A percentile compares a stretch with the other conserved stretches of the same genome.
Evolutionary conservation across 2,329 filamentous ascomycete genomes (phyloP).

Genomic region (Chrysosporium queenslandicum): DNA sequence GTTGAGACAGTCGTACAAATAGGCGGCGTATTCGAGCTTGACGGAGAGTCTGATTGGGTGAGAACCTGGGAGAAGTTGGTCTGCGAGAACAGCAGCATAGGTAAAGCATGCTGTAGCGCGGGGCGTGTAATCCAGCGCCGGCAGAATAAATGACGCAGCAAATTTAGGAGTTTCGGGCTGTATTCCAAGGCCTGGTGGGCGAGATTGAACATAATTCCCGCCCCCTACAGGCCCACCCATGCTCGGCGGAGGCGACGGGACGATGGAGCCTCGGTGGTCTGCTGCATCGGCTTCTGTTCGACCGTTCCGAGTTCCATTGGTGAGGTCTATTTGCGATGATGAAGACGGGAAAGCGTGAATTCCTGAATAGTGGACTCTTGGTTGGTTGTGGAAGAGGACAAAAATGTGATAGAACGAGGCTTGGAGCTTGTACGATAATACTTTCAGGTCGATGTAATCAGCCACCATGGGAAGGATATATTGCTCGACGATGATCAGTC

Average conservation of each 20-base stretch:
- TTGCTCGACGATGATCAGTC: slow-evolving; percentile 71
- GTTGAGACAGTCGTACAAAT: slow-evolving; percentile 84
- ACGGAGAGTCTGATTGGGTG: slow-evolving; percentile 83
- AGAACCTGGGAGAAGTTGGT: slow-evolving; percentile 68
- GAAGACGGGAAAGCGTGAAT: slow-evolving; percentile 34
- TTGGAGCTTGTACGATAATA: slow-evolving; percentile 80
- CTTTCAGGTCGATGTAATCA: slow-evolving; percentile 71
- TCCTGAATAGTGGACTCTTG: slow-evolving; percentile 57
- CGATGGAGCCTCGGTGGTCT: slow-evolving; percentile 31
- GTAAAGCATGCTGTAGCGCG: slow-evolving; percentile 72
- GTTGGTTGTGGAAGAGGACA: slow-evolving; percentile 88
- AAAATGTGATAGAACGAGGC: slow-evolving; percentile 96
- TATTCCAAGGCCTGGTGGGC: slow-evolving; percentile 31
- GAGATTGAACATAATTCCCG: slow-evolving; percentile 46
- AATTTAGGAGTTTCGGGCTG: slow-evolving; percentile 26
- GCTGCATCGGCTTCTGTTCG: slow-evolving; percentile 12
- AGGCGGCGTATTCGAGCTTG: slow-evolving; percentile 85
- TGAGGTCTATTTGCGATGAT: slow-evolving; percentile 20
- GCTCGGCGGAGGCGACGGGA: slow-evolving; percentile 38
- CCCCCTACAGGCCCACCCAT: slow-evolving; percentile 49
- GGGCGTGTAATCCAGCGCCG: slow-evolving; percentile 69
- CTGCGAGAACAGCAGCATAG: slow-evolving; percentile 64
- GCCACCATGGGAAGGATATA: slow-evolving; percentile 79
- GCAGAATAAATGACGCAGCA: slow-evolving; percentile 66
- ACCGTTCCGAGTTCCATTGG: slow-evolving; percentile 23